phyloP scores from a whole-genome alignment of 2,329 filamentous ascomycete species.

The Monosporascus sp. region DNA sequence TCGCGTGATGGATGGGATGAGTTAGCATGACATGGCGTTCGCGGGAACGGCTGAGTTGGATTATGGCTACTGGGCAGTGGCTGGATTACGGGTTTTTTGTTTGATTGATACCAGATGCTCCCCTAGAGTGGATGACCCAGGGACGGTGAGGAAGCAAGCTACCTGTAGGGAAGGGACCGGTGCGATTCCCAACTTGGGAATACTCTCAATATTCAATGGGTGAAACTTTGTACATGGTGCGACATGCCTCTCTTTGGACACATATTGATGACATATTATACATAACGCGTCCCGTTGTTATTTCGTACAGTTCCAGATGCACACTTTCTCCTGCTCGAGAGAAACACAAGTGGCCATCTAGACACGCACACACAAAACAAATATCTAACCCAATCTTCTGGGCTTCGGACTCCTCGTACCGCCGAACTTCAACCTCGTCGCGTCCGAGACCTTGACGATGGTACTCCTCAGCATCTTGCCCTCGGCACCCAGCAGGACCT shows the following conservation, averaged over 20 bases:
- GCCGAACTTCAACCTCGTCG: slow-evolving; percentile 91
- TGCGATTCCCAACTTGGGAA: neutral
- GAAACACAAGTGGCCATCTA: neutral
- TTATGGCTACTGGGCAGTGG: slow-evolving; percentile 13
- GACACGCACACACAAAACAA: neutral
- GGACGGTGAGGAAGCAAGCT: no score
- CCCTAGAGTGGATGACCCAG: no score
- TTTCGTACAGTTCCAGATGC: neutral
- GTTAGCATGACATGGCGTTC: slow-evolving; percentile 17
- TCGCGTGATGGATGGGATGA: slow-evolving; percentile 1
- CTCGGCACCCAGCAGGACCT: slow-evolving; percentile 82
- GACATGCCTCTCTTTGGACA: neutral
- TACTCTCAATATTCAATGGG: neutral
- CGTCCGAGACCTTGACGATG: slow-evolving; percentile 77
- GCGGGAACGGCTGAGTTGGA: neutral
- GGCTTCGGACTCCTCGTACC: slow-evolving; percentile 81
- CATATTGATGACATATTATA: neutral
- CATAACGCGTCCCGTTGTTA: neutral
- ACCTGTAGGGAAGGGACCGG: no score
- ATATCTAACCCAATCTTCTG: slow-evolving; percentile 59
- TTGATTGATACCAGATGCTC: slow-evolving; percentile 24
- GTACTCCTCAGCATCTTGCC: slow-evolving; percentile 69
- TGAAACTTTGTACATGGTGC: neutral
- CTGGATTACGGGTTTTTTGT: slow-evolving; percentile 1
- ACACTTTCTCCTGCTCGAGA: neutral